Conservation (phyloP, 2,329 filamentous ascomycete genomes). For the Hymenoscyphus albidus region DNA sequence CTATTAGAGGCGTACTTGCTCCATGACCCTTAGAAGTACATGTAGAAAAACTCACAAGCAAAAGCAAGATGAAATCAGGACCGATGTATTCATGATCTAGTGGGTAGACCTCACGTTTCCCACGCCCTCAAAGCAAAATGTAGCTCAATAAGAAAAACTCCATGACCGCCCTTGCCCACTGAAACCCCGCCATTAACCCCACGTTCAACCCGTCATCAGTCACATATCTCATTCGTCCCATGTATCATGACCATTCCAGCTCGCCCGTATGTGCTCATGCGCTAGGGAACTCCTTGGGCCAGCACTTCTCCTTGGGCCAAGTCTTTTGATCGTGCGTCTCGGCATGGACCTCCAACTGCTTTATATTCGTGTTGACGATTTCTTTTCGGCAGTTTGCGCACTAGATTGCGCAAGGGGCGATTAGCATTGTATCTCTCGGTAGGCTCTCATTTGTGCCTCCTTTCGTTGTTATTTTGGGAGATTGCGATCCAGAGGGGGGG, state of each 20-base stretch:
- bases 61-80: neutral
- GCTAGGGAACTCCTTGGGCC: constrained; percentile 46
- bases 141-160: neutral
- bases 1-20: too few relatives aligned
- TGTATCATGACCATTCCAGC: neutral
- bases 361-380: constrained; percentile 48
- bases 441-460: neutral
- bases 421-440: neutral
- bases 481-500: neutral
- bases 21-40: too few relatives aligned
- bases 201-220: constrained; percentile 8
- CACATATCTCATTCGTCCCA: neutral
- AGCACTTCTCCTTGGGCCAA: constrained; percentile 58
- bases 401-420: constrained; percentile 29
- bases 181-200: neutral
- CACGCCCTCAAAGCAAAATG: neutral
- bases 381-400: constrained; percentile 50
- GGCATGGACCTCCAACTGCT: constrained; percentile 51
- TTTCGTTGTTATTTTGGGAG: neutral
- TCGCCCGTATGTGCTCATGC: constrained; percentile 2
- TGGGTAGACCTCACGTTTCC: neutral
- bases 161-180: neutral
- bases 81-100: neutral
- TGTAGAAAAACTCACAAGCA: too few relatives aligned
- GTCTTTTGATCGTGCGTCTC: constrained; percentile 45